Base-by-base conservation (phyloP, 106 monocot species). In the Dioscorea dumetorum region DNA sequence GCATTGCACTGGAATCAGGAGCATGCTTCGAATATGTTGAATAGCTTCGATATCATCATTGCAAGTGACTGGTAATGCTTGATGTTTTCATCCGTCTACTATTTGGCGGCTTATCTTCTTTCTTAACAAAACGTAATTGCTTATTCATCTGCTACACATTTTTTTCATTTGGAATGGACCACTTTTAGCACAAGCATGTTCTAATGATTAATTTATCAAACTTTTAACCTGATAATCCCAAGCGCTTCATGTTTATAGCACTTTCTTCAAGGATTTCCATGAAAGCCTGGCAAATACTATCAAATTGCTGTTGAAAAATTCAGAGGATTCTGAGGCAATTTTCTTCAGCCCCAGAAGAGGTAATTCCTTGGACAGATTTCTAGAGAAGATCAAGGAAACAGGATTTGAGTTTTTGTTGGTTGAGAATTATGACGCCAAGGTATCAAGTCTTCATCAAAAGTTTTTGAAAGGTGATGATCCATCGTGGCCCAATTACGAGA, bases 261-360 rank as follows among this genome's bases (percentile, higher is more conserved):
- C 99, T 16, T 99, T 99, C 79, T 99, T 93, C 74, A 90, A 93
- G 83, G 80, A 90, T 74, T 93, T 84, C 70, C 99, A 99, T 63
- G 71, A 80, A 56, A 77, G 81, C 63, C 99, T 99, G 73, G 99
- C 85, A 24, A 49, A 49, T 22, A 72, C 78, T 28, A 65, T 99
- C 66, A 93, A 79, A 74, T 82, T 77, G 61, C 56, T 90, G 48
- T 71, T 99, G 71, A 93, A 75, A 71, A 41, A 64, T 60, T 83
- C 89, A 12, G 83, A 77, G 59, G 58, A 49, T 18, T 99, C 99
- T 52, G 79, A 90, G 60, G 99, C 99, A 56, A 71, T 90, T 35
- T 83, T 99, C 66, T 50, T 99, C 57, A 80, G 86, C 67, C 99
- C 93, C 0, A 87, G 74, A 71, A 87, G 99, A 83, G 99, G 99